phyloP scores from a whole-genome alignment of 2,329 filamentous ascomycete species.

The Penicillium sp. region DNA sequence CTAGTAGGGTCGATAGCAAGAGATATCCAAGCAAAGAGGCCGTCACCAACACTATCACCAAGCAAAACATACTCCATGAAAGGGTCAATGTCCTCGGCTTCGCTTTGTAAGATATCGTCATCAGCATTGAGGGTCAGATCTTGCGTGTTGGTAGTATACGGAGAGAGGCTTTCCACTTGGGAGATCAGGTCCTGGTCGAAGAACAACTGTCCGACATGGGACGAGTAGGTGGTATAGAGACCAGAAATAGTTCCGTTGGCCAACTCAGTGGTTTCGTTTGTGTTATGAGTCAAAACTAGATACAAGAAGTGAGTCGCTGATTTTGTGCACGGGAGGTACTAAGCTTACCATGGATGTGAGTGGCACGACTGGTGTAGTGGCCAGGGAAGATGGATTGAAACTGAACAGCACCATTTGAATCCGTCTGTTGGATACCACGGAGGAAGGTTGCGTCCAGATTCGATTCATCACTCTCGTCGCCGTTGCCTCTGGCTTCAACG shows the following conservation, averaged over 20 bases:
- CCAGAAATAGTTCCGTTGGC: no score
- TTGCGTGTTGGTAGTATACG: slow-evolving; percentile 45
- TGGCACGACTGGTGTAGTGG: slow-evolving; percentile 40
- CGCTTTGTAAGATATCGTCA: slow-evolving; percentile 41
- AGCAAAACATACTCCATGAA: slow-evolving; percentile 57
- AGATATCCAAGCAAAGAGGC: slow-evolving; percentile 53
- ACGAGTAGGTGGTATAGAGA: no score
- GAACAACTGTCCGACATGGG: slow-evolving; percentile 60
- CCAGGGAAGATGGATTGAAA: slow-evolving; percentile 31
- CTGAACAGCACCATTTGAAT: no score
- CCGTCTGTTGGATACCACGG: no score
- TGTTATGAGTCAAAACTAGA: no score
- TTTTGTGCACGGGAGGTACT: no score
- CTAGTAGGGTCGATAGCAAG: slow-evolving; percentile 47
- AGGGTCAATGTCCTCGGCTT: slow-evolving; percentile 53
- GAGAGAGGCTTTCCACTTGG: slow-evolving; percentile 46
- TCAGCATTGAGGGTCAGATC: neutral
- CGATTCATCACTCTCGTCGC: no score
- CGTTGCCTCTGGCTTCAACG: slow-evolving; percentile 34
- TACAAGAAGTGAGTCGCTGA: no score
- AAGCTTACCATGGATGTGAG: slow-evolving; percentile 43
- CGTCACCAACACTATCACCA: slow-evolving; percentile 50
- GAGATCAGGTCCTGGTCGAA: slow-evolving; percentile 58
- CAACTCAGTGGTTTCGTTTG: no score
- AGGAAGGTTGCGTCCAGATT: no score